Conservation (phyloP, 768 basidiomycete genomes). For the Boletus tomentosulus region DNA sequence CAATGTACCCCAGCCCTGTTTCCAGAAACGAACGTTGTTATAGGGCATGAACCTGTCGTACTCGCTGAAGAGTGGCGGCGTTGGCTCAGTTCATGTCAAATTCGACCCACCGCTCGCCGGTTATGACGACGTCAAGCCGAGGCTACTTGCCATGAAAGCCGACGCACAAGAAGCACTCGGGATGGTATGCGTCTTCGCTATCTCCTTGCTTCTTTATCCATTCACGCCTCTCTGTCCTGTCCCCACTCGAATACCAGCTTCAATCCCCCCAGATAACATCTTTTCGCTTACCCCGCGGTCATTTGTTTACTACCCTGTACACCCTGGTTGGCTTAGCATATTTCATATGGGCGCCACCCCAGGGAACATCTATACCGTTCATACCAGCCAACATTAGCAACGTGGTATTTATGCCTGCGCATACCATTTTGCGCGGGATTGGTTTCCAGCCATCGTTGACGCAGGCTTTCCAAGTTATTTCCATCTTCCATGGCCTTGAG, state of each 20-base stretch:
- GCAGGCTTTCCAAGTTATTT: constrained; percentile 2
- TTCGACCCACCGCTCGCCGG: constrained; percentile 70
- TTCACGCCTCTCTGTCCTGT: background rate
- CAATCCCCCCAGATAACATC: constrained; percentile 57
- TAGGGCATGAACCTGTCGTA: constrained; percentile 73
- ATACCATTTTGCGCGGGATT: constrained; percentile 2
- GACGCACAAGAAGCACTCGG: constrained; percentile 76
- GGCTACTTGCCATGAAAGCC: constrained; percentile 75
- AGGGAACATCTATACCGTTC: constrained; percentile 14
- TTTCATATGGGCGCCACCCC: constrained; percentile 15
- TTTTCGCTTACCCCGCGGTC: constrained; percentile 47
- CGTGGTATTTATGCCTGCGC: constrained; percentile 21
- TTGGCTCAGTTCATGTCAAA: constrained; percentile 45
- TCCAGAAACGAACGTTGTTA: background rate
- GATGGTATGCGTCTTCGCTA: constrained; percentile 50
- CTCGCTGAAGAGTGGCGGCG: constrained; percentile 44
- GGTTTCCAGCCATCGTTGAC: constrained; percentile 18
- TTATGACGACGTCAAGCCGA: constrained; percentile 81
- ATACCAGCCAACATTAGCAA: constrained; percentile 13
- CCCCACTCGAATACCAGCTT: constrained; percentile 38
- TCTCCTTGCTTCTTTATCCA: background rate
- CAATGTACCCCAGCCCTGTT: background rate
- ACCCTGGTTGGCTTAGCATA: constrained; percentile 16
- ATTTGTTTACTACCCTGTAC: constrained; percentile 14
- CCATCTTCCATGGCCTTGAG: constrained; percentile 22